These are phyloP conservation scores for Tricholoma terreum DNA, from an alignment of 768 basidiomycete species.

Conservation along the genomic window DNA sequence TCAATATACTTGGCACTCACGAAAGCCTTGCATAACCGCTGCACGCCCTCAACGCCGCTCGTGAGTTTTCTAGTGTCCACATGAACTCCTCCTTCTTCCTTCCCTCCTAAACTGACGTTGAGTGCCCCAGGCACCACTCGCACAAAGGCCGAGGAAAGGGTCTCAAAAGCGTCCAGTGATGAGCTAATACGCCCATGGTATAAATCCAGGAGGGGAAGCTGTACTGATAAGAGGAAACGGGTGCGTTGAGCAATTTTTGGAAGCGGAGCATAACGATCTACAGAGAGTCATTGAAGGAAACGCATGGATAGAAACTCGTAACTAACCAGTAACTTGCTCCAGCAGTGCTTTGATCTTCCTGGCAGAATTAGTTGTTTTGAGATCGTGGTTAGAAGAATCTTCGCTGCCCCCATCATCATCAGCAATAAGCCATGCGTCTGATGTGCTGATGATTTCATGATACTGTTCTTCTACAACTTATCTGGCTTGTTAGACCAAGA, in stretches of 20 bases:
- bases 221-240: slow-evolving; percentile 80
- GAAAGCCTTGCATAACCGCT: slow-evolving; percentile 81
- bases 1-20: slow-evolving; percentile 77
- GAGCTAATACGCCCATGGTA: slow-evolving; percentile 78
- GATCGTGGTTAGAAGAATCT: slow-evolving; percentile 37
- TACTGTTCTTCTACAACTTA: slow-evolving; percentile 88
- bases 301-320: not conserved
- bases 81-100: slow-evolving; percentile 37
- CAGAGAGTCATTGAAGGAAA: not conserved
- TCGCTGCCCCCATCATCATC: slow-evolving; percentile 57
- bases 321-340: slow-evolving; percentile 86
- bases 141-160: slow-evolving; percentile 81
- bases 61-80: slow-evolving; percentile 68
- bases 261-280: slow-evolving; percentile 90
- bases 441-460: slow-evolving; percentile 71
- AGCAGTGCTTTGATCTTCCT: slow-evolving; percentile 79
- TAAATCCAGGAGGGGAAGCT: slow-evolving; percentile 76
- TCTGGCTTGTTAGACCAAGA: not conserved
- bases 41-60: slow-evolving; percentile 78
- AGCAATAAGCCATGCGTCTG: slow-evolving; percentile 84
- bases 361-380: slow-evolving; percentile 79
- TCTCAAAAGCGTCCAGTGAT: slow-evolving; percentile 93
- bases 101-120: slow-evolving; percentile 50
- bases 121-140: slow-evolving; percentile 92
- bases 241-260: slow-evolving; percentile 75